Evolutionary conservation across 345 rosid genomes (phyloP), one percentile per base, ranked within the genome.

Genomic region (Kandelia obovata): DNA sequence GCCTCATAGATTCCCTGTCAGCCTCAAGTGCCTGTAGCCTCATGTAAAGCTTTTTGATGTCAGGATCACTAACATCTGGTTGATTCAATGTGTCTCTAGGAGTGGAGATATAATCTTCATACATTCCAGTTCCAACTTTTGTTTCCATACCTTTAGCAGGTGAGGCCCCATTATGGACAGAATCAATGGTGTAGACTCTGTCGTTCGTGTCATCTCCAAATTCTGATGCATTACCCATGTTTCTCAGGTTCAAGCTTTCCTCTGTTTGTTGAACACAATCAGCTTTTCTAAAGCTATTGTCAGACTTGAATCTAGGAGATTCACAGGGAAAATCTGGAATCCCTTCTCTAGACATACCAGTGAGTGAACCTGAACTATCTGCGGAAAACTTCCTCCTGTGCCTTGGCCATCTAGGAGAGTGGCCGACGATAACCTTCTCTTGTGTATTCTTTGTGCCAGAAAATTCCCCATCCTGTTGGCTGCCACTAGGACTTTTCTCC

Each of bases 11-110:
- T 83, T 96, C 99, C 77, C 98, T 88, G 76, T 96, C 96, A 13
- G 95, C 98, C 86, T 96, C 98, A 34, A 96, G 89, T 11, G 95
- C 87, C 68, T 92, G 99, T 80, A 96, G 92, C 83, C 99, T 87
- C 82, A 64, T 80, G 77, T 87, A 87, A 25, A 96, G 92, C 70
- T 90, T 96, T 73, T 86, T 81, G 63, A 96, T 75, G 74, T 92
- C 97, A 52, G 94, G 95, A 89, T 90, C 92, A 68, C 64, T 78
- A 65, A 62, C 64, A 71, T 89, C 95, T 66, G 82, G 81, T 66
- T 58, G 85, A 71, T 77, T 78, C 62, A 75, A 37, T 23, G 64
- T 65, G 11, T 68, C 91, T 66, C 69, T 81, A 4, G 89, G 90
- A 76, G 88, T 79, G 23, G 79, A 69, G 66, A 80, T 63, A 79